A percentile compares a stretch with the other conserved stretches of the same genome.
Conservation (phyloP, 108 stramenopile species). For the Fragilaria crotonensis region DNA sequence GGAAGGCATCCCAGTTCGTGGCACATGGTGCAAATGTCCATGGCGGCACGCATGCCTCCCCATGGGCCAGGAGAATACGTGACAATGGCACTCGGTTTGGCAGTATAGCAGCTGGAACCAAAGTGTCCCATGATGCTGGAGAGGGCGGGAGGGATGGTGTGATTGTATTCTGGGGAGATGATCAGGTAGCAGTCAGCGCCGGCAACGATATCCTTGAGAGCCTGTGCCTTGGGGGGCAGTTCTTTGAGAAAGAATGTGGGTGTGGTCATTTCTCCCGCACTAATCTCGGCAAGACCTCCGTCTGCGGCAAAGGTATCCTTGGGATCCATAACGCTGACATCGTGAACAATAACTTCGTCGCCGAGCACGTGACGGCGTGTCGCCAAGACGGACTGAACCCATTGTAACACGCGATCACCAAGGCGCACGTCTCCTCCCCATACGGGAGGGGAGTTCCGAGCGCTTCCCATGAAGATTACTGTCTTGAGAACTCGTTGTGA, state of each 20-base stretch:
- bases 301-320: constrained; percentile 40
- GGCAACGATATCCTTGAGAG: constrained; percentile 32
- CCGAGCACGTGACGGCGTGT: constrained; percentile 30
- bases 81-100: constrained; percentile 51
- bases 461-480: constrained; percentile 58
- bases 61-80: constrained; percentile 52
- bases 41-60: constrained; percentile 51
- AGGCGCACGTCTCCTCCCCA: constrained; percentile 29
- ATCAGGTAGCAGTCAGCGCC: constrained; percentile 60
- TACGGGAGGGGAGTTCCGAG: no score
- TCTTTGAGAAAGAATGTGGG: constrained; percentile 44
- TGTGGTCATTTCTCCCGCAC: constrained; percentile 33
- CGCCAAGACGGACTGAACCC: constrained; percentile 37
- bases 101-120: constrained; percentile 39
- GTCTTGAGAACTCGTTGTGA: constrained; percentile 54
- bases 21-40: constrained; percentile 44
- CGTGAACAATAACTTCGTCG: constrained; percentile 35
- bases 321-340: constrained; percentile 48
- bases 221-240: constrained; percentile 29
- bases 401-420: constrained; percentile 46
- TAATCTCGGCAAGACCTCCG: constrained; percentile 41
- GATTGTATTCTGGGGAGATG: constrained; percentile 60
- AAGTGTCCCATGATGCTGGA: constrained; percentile 55
- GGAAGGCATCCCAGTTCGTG: constrained; percentile 63
- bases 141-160: constrained; percentile 45